phyloP scores from a whole-genome alignment of 73 alveolate genomes.

The Breviolum minutum region DNA sequence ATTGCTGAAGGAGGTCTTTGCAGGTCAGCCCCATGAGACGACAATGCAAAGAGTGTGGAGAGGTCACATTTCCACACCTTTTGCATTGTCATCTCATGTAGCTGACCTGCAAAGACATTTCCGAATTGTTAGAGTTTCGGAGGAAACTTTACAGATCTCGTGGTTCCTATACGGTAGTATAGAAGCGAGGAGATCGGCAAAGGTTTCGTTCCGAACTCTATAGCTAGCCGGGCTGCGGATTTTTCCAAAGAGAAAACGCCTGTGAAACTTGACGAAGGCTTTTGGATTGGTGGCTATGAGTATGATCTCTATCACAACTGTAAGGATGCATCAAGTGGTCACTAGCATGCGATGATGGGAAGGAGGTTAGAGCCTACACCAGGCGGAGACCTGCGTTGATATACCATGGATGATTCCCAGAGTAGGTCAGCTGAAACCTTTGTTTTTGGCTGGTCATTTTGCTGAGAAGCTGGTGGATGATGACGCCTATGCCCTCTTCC shows the following conservation, averaged over 20 bases:
- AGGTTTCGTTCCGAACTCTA: too few relatives aligned
- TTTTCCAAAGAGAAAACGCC: too few relatives aligned
- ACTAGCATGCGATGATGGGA: conserved; percentile 33
- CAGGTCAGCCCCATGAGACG: conserved; percentile 23
- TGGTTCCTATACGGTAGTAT: not conserved
- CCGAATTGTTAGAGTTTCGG: not conserved
- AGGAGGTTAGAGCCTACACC: not conserved
- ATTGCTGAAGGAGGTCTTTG: conserved; percentile 19
- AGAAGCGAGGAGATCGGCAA: not conserved
- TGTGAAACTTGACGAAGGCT: not conserved
- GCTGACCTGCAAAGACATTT: too few relatives aligned
- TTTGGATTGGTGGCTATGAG: conserved; percentile 13
- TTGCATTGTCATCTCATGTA: too few relatives aligned
- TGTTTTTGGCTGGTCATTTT: too few relatives aligned
- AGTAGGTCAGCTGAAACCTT: not conserved
- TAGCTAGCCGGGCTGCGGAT: too few relatives aligned
- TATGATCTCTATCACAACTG: conserved; percentile 43
- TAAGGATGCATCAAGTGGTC: conserved; percentile 59
- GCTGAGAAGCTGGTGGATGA: too few relatives aligned
- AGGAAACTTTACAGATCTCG: conserved; percentile 15
- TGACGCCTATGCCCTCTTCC: too few relatives aligned
- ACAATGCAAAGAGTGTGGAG: conserved; percentile 28
- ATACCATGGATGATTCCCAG: not conserved
- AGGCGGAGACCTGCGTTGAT: not conserved
- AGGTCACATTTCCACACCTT: too few relatives aligned